Base-by-base conservation (phyloP, 768 basidiomycete genomes). In the Exsudoporus frostii region DNA sequence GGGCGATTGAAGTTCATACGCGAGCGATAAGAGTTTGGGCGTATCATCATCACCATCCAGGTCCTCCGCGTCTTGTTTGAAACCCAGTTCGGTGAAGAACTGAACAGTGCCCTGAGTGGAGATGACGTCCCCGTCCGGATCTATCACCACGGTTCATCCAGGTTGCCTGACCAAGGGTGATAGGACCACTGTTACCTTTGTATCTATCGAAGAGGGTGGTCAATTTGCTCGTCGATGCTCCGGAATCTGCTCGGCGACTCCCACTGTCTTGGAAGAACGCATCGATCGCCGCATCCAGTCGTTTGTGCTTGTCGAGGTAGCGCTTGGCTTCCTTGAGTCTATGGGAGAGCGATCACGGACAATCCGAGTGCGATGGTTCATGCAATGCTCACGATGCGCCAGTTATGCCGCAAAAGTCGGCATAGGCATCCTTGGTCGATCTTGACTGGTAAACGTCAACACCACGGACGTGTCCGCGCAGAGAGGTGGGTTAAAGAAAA, bases 1-100 rank as follows among this genome's bases (percentile, higher is more conserved):
- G 0, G 86, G 87, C 5, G 88, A 88, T 64, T 88, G 85, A 24
- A 92, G 78, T 61, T 92, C 89, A 61, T 78, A 90, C 9, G 92
- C 92, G 37, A 96, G 73, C 6, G 88, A 83, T 39, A 95, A 79
- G 47, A 95, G 74, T 8, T 62, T 65, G 13, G 92, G 89, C 22
- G 90, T 85, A 61, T 94, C 89, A 57, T 91, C 90, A 1, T 89
- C 74, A 15, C 90, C 83, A 1, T 64, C 72, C 1, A 91, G 73
- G 60, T 89, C 89, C 59, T 80, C 73, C 7, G 61, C 65, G 32
- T 64, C 59, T 37, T 62, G 65, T 9, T 54, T 65, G 60, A 67
- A 65, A 13, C 64, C 64, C 4, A 65, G 53, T 1, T 65, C 65
- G 32, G 57, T 43, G 56, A 92, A 91, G 42, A 93, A 72, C 64